A percentile compares a stretch with the other conserved stretches of the same genome.
Evolutionary conservation across 257 asterid species (phyloP).

Genomic region (Galeopsis tetrahit): DNA sequence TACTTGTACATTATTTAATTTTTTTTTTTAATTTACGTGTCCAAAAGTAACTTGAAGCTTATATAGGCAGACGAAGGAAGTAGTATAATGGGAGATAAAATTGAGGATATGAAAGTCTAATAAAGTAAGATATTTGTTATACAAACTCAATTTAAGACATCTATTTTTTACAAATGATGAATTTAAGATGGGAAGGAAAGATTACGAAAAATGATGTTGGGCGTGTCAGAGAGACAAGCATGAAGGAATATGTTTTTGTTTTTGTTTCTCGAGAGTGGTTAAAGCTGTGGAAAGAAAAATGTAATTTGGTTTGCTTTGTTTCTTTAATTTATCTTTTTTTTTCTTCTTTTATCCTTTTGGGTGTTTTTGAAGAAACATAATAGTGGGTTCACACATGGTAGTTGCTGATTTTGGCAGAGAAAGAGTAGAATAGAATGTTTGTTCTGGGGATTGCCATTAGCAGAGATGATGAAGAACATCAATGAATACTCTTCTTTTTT

Average conservation of each 20-base stretch:
- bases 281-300: slow-evolving; percentile 53
- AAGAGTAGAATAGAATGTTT: slow-evolving; percentile 37
- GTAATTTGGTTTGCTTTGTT: slow-evolving; percentile 8
- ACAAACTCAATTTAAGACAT: no score
- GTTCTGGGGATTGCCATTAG: slow-evolving; percentile 40
- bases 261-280: slow-evolving; percentile 50
- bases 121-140: no score
- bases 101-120: no score
- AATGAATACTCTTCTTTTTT: neutral
- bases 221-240: slow-evolving; percentile 41
- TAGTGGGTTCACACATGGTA: slow-evolving; percentile 45
- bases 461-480: slow-evolving; percentile 28
- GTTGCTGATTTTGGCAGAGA: slow-evolving; percentile 45
- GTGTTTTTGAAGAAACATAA: slow-evolving; percentile 31
- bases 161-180: no score
- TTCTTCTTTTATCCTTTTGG: slow-evolving; percentile 13
- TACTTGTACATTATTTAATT: no score
- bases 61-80: no score
- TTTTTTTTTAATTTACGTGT: no score
- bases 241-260: slow-evolving; percentile 42
- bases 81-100: no score
- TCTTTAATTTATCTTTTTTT: neutral
- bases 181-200: no score
- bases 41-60: no score
- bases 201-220: neutral